Evolutionary conservation across 2,329 filamentous ascomycete species (phyloP).

Genomic region (Aquanectria penicillioides): DNA sequence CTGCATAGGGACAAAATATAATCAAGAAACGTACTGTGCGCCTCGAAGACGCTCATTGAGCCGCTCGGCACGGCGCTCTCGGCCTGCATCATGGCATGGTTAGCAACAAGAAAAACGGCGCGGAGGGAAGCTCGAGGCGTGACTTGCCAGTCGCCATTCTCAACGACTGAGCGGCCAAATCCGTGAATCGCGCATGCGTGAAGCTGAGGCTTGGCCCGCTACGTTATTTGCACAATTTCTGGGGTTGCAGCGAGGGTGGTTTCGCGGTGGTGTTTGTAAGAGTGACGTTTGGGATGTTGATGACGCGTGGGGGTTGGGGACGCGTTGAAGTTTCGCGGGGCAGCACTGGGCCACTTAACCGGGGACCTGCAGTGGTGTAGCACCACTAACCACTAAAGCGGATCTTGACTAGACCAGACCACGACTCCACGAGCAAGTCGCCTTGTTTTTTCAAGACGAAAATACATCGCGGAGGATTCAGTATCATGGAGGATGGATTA

Average conservation of each 20-base stretch:
- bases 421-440: too few relatives aligned
- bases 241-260: not conserved
- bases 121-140: not conserved
- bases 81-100: conserved; percentile 36
- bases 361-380: not conserved
- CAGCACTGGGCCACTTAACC: conserved; percentile 13
- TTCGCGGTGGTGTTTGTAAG: conserved; percentile 31
- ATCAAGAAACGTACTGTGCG: conserved; percentile 61
- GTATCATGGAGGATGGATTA: too few relatives aligned
- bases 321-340: conserved; percentile 40
- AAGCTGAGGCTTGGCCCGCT: not conserved
- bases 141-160: conserved; percentile 50
- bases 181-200: conserved; percentile 18
- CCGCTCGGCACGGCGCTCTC: conserved; percentile 67
- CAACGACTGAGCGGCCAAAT: not conserved
- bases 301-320: conserved; percentile 38
- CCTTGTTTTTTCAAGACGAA: too few relatives aligned
- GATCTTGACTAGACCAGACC: too few relatives aligned
- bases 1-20: accelerated
- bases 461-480: too few relatives aligned
- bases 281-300: conserved; percentile 33
- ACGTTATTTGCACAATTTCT: not conserved
- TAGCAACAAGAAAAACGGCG: conserved; percentile 8
- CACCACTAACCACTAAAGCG: not conserved
- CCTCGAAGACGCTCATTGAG: conserved; percentile 73